Evolutionary conservation across 805 yeast species (phyloP).

Genomic region (Lipomyces japonicus): DNA sequence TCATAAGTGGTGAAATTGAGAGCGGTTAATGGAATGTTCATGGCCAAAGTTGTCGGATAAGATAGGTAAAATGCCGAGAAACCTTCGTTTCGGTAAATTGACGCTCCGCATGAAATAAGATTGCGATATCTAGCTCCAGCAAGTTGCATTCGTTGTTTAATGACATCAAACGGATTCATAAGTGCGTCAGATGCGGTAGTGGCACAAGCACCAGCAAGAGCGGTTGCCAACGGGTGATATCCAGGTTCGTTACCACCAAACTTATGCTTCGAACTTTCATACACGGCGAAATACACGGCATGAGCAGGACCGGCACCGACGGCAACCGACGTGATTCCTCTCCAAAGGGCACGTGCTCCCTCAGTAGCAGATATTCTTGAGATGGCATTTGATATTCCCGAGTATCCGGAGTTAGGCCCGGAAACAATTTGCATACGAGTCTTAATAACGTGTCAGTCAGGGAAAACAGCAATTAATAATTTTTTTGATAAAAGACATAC

Average conservation of each 20-base stretch:
- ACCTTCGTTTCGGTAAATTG: slow-evolving; percentile 40
- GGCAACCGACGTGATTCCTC: slow-evolving; percentile 88
- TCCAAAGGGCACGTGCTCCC: slow-evolving; percentile 85
- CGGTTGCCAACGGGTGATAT: slow-evolving; percentile 75
- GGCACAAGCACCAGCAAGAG: slow-evolving; percentile 85
- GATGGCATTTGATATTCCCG: slow-evolving; percentile 59
- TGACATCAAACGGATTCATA: slow-evolving; percentile 95
- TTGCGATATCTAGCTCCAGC: slow-evolving; percentile 32
- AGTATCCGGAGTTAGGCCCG: slow-evolving; percentile 31
- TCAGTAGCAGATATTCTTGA: slow-evolving; percentile 77
- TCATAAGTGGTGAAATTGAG: slow-evolving; percentile 91
- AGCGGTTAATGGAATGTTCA: slow-evolving; percentile 94
- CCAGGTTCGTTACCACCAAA: slow-evolving; percentile 42
- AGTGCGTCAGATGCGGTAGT: slow-evolving; percentile 91
- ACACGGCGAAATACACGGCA: slow-evolving; percentile 93
- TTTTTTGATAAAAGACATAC: slow-evolving; percentile 2
- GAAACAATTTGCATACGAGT: slow-evolving; percentile 79
- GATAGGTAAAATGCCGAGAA: slow-evolving; percentile 81
- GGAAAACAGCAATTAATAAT: neutral
- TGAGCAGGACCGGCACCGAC: slow-evolving; percentile 99
- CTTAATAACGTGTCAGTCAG: slow-evolving; percentile 23
- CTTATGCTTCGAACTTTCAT: slow-evolving; percentile 70
- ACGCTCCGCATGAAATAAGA: slow-evolving; percentile 33
- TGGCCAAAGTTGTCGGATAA: slow-evolving; percentile 87
- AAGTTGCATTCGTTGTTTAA: slow-evolving; percentile 91